These are phyloP conservation scores for Ceratobasidium sp. DNA, from an alignment of 1,284 basidiomycete species.

Conservation along the genomic window DNA sequence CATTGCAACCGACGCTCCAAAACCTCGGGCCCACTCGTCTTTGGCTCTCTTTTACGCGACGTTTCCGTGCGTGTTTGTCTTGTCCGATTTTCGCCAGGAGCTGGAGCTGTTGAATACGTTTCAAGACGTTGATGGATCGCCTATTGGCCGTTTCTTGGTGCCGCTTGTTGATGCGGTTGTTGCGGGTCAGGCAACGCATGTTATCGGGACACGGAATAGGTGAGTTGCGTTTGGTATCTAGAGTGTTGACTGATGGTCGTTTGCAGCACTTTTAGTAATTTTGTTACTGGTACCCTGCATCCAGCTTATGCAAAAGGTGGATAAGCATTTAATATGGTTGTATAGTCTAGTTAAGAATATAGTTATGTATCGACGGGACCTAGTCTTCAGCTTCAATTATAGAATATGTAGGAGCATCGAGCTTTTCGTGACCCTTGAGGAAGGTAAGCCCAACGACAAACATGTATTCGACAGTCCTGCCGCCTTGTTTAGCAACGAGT, in stretches of 20 bases:
- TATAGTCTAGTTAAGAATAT: conserved; percentile 14
- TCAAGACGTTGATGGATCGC: conserved; percentile 68
- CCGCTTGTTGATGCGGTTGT: conserved; percentile 80
- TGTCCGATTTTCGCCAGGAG: conserved; percentile 67
- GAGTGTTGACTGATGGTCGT: not conserved
- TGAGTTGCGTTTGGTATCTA: not conserved
- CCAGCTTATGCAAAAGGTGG: conserved; percentile 4
- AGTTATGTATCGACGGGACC: not conserved
- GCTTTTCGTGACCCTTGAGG: conserved; percentile 81
- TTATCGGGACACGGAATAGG: conserved; percentile 29
- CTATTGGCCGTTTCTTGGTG: conserved; percentile 64
- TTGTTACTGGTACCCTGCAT: conserved; percentile 27
- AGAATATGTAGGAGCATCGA: conserved; percentile 90
- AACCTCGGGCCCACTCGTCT: conserved; percentile 59
- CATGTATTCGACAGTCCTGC: conserved; percentile 89
- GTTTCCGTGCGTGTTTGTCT: conserved; percentile 78
- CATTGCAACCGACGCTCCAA: conserved; percentile 73
- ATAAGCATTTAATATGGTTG: not conserved
- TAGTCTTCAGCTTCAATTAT: conserved; percentile 83
- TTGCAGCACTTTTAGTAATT: conserved; percentile 35
- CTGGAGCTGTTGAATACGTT: conserved; percentile 60
- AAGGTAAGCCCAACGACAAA: conserved; percentile 93
- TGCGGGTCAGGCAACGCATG: conserved; percentile 53
- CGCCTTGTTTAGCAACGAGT: conserved; percentile 86
- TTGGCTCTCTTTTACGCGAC: conserved; percentile 65